phyloP scores from a whole-genome alignment of 2,329 filamentous ascomycete genomes.

The Didymella keratinophila region DNA sequence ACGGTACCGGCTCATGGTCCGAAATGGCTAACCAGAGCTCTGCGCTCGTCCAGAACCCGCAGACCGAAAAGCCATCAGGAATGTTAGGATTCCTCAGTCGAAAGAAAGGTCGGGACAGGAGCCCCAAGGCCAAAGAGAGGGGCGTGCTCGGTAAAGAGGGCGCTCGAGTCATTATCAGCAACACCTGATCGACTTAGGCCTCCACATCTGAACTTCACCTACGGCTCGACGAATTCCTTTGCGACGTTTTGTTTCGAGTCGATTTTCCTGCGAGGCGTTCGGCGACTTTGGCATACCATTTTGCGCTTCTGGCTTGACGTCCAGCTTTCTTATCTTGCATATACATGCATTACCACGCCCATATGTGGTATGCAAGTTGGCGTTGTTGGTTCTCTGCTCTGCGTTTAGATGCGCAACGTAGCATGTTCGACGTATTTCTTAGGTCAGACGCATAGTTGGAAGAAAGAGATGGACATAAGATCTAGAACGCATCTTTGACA shows the following conservation, averaged over 20 bases:
- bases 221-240: conserved; percentile 44
- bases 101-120: conserved; percentile 89
- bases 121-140: conserved; percentile 91
- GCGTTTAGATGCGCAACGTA: conserved; percentile 18
- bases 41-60: conserved; percentile 63
- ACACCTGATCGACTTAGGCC: conserved; percentile 40
- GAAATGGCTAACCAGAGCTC: conserved; percentile 86
- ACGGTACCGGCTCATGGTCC: conserved; percentile 89
- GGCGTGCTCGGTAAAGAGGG: conserved; percentile 96
- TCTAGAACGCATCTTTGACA: conserved; percentile 6
- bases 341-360: conserved; percentile 26
- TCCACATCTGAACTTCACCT: conserved; percentile 7
- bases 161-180: conserved; percentile 67
- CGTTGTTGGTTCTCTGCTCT: conserved; percentile 24
- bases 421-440: conserved; percentile 18
- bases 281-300: conserved; percentile 34
- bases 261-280: conserved; percentile 42
- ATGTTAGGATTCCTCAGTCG: conserved; percentile 90
- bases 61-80: conserved; percentile 66
- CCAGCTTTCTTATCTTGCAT: conserved; percentile 25
- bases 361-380: conserved; percentile 26
- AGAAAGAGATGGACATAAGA: conserved; percentile 12
- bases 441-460: conserved; percentile 12
- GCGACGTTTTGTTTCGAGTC: conserved; percentile 28
- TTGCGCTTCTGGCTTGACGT: conserved; percentile 23